Evolutionary conservation across 139 green algal species (phyloP).

Genomic region (Picochlorum sp.): DNA sequence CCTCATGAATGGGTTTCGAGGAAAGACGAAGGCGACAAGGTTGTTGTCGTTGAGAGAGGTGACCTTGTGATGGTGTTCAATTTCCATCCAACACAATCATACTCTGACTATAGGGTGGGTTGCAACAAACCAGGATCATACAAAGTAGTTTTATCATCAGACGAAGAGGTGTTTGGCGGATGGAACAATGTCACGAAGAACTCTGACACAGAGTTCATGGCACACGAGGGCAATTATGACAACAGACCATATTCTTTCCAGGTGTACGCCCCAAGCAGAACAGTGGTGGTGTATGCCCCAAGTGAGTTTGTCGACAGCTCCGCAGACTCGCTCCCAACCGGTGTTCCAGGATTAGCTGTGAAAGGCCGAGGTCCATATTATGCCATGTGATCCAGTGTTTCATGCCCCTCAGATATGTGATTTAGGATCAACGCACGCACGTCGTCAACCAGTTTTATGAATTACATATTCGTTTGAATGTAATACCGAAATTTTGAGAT

Average conservation of each 20-base stretch:
- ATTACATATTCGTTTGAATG: no score
- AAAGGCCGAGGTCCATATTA: slow-evolving; percentile 64
- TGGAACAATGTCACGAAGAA: slow-evolving; percentile 79
- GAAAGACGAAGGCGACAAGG: slow-evolving; percentile 88
- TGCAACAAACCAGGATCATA: slow-evolving; percentile 56
- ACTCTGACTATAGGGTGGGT: slow-evolving; percentile 82
- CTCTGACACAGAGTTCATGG: slow-evolving; percentile 37
- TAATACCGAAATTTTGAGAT: no score
- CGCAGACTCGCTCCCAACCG: slow-evolving; percentile 54
- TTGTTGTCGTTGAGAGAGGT: slow-evolving; percentile 85
- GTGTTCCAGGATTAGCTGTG: slow-evolving; percentile 75
- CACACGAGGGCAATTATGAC: slow-evolving; percentile 46
- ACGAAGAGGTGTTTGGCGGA: slow-evolving; percentile 84
- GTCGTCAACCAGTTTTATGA: no score
- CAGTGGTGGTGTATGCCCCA: slow-evolving; percentile 79
- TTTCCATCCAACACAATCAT: slow-evolving; percentile 88
- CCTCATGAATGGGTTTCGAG: slow-evolving; percentile 67
- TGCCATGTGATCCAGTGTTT: slow-evolving; percentile 1
- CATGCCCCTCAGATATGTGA: not conserved
- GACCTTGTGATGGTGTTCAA: slow-evolving; percentile 99
- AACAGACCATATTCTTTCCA: slow-evolving; percentile 58
- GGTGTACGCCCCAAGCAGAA: slow-evolving; percentile 65
- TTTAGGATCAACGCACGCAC: no score
- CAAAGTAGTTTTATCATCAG: slow-evolving; percentile 65
- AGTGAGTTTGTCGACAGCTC: slow-evolving; percentile 55